Conservation (phyloP, 2,329 filamentous ascomycete species). For the Microdochium nivale region DNA sequence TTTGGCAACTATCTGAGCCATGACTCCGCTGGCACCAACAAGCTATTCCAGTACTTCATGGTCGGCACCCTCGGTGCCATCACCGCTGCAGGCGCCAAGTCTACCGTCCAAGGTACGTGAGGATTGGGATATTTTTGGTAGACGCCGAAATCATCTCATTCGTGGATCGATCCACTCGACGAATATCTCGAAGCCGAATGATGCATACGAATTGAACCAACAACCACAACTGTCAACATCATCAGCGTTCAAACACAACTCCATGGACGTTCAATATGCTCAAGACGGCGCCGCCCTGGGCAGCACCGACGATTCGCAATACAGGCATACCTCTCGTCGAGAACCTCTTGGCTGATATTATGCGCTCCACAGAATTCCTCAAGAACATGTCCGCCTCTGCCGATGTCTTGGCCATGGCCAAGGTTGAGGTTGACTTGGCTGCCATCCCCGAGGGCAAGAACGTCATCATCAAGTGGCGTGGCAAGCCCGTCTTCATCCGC, state of each 20-base stretch:
- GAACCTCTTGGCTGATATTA: neutral
- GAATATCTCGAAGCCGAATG: too few species aligned
- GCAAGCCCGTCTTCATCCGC: constrained; percentile 99
- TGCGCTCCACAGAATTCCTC: constrained; percentile 69
- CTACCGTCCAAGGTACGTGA: constrained; percentile 87
- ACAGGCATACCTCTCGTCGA: neutral
- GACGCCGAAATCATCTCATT: neutral
- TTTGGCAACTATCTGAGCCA: constrained; percentile 82
- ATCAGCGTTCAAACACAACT: too few species aligned
- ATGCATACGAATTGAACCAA: too few species aligned
- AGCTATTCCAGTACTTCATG: constrained; percentile 97
- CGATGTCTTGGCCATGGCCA: constrained; percentile 97
- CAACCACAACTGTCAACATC: too few species aligned
- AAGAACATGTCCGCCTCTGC: constrained; percentile 99
- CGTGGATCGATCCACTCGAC: too few species aligned
- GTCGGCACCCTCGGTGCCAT: constrained; percentile 91
- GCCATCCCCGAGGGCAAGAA: constrained; percentile 99
- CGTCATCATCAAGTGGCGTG: constrained; percentile 99
- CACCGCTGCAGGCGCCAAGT: constrained; percentile 90
- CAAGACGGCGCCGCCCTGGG: too few species aligned
- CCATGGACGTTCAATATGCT: too few species aligned
- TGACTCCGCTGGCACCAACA: constrained; percentile 60
- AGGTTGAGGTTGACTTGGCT: constrained; percentile 93
- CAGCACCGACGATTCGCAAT: neutral
- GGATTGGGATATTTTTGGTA: constrained; percentile 1